These are phyloP conservation scores for Discostella stelligera DNA, from an alignment of 352 stramenopile species.

Conservation along the genomic window DNA sequence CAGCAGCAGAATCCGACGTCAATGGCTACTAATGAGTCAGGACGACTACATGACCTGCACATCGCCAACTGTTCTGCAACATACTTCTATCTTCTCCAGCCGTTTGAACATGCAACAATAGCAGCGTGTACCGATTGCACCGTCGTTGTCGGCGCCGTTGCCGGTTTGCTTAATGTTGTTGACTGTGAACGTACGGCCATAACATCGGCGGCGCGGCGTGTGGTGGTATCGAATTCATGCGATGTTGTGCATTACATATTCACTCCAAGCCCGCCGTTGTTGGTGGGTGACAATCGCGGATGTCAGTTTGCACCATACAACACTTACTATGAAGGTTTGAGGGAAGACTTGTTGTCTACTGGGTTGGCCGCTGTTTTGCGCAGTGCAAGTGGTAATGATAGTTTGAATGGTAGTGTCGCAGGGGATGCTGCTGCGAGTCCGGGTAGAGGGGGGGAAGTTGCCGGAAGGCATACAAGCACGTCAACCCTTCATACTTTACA, in stretches of 20 bases:
- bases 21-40: constrained; percentile 24
- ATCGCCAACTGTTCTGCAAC: constrained; percentile 92
- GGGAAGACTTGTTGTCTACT: constrained; percentile 79
- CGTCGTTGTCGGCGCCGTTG: constrained; percentile 92
- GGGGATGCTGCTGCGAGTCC: constrained; percentile 36
- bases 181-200: constrained; percentile 93
- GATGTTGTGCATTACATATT: constrained; percentile 91
- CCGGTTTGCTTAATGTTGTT: constrained; percentile 89
- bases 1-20: constrained; percentile 26
- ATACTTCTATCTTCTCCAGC: constrained; percentile 92
- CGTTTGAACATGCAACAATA: constrained; percentile 91
- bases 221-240: constrained; percentile 90
- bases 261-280: constrained; percentile 88
- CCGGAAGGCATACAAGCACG: constrained; percentile 17
- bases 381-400: constrained; percentile 20
- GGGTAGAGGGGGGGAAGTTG: constrained; percentile 18
- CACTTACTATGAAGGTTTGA: constrained; percentile 89
- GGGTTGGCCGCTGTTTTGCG: constrained; percentile 66
- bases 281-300: constrained; percentile 92
- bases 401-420: constrained; percentile 25
- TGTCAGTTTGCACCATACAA: constrained; percentile 95
- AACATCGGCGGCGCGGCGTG: constrained; percentile 86
- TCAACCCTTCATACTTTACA: constrained; percentile 60
- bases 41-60: constrained; percentile 72
- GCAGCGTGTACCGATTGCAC: constrained; percentile 92